Evolutionary conservation across 1,139 yeast species (phyloP).

Genomic region (Saccharomycopsis crataegensis): DNA sequence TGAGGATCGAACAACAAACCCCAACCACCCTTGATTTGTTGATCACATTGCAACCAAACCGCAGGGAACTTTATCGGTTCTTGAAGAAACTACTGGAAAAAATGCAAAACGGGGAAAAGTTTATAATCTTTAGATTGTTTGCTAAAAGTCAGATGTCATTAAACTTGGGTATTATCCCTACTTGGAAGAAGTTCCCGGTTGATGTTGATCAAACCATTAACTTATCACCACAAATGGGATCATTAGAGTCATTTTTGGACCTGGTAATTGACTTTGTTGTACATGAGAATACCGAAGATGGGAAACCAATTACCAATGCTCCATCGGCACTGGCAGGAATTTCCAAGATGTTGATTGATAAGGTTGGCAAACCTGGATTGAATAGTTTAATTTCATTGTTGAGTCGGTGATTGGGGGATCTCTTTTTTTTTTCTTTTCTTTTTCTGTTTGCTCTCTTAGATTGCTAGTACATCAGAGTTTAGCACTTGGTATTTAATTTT

Average conservation of each 20-base stretch:
- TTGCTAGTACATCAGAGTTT: too few species aligned
- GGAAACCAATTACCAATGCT: too few species aligned
- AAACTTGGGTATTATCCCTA: slow-evolving; percentile 10
- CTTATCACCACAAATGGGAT: not conserved
- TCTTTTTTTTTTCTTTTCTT: too few species aligned
- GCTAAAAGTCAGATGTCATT: slow-evolving; percentile 2
- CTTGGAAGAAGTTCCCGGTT: slow-evolving; percentile 8
- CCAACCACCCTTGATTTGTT: slow-evolving; percentile 4
- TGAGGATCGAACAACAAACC: slow-evolving; percentile 4
- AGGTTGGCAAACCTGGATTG: too few species aligned
- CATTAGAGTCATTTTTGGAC: not conserved
- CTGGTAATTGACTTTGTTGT: too few species aligned
- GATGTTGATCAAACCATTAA: slow-evolving; percentile 2
- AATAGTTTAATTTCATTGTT: too few species aligned
- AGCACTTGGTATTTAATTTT: too few species aligned
- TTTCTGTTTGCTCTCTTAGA: too few species aligned
- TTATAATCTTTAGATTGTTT: slow-evolving; percentile 5
- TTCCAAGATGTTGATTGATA: too few species aligned
- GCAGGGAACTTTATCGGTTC: slow-evolving; percentile 9
- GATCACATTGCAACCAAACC: slow-evolving; percentile 10
- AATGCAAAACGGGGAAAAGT: slow-evolving; percentile 11
- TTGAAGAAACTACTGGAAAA: slow-evolving; percentile 12
- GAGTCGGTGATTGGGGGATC: too few species aligned
- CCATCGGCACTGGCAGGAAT: too few species aligned
- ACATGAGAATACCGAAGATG: too few species aligned